Evolutionary conservation across 2,329 filamentous ascomycete species (phyloP).

Genomic region (Beauveria pseudobassiana): DNA sequence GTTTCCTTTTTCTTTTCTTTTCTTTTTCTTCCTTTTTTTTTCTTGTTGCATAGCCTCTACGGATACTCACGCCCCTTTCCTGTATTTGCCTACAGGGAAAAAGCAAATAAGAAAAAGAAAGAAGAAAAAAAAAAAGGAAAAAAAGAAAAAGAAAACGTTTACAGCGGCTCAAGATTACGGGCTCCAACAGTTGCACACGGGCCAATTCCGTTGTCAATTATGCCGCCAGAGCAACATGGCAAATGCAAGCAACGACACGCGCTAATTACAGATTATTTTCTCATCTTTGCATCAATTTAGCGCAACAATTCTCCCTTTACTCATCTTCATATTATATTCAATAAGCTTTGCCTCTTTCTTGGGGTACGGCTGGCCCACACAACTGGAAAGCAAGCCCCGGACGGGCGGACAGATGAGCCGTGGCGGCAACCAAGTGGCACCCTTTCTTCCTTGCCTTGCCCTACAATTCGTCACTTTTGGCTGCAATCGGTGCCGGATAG

Average conservation of each 20-base stretch:
- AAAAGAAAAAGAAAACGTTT: neutral
- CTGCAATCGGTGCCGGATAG: conserved; percentile 1
- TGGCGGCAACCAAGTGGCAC: conserved; percentile 9
- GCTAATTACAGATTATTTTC: neutral
- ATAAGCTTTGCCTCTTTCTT: neutral
- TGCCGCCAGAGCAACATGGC: neutral
- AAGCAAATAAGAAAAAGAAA: no score
- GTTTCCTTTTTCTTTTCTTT: neutral
- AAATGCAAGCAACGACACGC: neutral
- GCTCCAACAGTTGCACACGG: neutral
- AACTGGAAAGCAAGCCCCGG: neutral
- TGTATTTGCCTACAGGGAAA: neutral
- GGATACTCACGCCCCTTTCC: neutral
- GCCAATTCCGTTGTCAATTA: neutral
- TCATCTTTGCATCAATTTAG: neutral
- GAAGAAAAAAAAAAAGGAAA: neutral
- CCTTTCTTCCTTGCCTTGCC: neutral
- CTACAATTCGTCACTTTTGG: neutral
- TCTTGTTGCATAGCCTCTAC: neutral
- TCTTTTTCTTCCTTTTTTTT: neutral
- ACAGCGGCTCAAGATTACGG: neutral
- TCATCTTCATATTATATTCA: neutral
- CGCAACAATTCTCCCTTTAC: neutral
- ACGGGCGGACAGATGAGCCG: conserved; percentile 12
- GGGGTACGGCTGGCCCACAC: conserved; percentile 3